Conservation (phyloP, 768 basidiomycete genomes). For the Ramaria sp. region DNA sequence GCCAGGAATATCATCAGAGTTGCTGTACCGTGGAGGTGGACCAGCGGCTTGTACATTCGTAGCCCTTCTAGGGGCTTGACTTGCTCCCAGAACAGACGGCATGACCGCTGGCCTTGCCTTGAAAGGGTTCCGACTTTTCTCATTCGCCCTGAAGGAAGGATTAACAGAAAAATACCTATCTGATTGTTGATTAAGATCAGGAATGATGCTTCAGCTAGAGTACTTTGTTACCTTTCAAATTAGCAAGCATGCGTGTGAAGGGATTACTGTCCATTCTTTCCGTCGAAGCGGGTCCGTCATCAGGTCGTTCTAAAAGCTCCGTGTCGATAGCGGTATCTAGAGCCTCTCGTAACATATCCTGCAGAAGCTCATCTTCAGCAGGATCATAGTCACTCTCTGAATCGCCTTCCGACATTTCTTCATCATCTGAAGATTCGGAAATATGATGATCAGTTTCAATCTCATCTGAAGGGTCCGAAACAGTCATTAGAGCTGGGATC, state of each 20-base stretch:
- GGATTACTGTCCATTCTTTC: conserved; percentile 50
- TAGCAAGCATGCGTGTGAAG: conserved; percentile 66
- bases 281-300: conserved; percentile 26
- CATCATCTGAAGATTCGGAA: background rate
- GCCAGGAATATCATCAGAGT: background rate
- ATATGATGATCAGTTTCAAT: conserved; percentile 22
- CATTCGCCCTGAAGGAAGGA: conserved; percentile 31
- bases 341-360: conserved; percentile 53
- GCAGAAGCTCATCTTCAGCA: conserved; percentile 57
- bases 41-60: background rate
- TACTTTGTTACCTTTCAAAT: conserved; percentile 45
- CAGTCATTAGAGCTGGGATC: conserved; percentile 55
- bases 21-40: background rate
- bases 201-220: background rate
- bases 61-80: too few relatives aligned
- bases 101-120: conserved; percentile 15
- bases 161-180: conserved; percentile 45
- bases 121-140: conserved; percentile 23
- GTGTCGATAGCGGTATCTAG: conserved; percentile 54
- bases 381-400: conserved; percentile 45
- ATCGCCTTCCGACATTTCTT: conserved; percentile 21
- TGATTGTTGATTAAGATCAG: background rate
- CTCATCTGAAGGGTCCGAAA: conserved; percentile 46
- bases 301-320: conserved; percentile 44
- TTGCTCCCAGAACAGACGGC: background rate